Conservation (phyloP, 176 grass and related monocot genomes). For the Bothriochloa decipiens region DNA sequence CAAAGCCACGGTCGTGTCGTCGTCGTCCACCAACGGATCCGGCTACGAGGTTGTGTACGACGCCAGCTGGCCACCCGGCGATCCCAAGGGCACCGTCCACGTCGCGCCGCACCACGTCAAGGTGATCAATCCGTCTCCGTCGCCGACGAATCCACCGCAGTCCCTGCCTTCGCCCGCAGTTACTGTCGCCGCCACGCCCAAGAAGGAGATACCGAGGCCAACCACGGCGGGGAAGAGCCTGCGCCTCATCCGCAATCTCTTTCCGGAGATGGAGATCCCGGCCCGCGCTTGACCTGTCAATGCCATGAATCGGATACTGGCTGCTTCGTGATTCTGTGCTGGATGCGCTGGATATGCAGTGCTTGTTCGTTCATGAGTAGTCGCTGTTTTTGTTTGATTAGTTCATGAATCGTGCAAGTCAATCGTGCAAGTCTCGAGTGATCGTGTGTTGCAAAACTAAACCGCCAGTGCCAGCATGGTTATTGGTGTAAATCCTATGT, state of each 20-base stretch:
- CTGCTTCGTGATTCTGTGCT: no score
- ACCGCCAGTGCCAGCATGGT: no score
- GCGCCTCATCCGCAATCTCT: neutral
- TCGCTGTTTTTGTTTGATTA: neutral
- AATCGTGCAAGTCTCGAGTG: neutral
- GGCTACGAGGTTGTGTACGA: constrained; percentile 21
- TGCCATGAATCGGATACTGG: neutral
- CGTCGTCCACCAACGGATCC: neutral
- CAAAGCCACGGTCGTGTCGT: neutral
- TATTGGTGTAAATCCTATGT: no score
- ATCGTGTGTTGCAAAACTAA: no score
- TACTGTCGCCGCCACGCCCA: no score
- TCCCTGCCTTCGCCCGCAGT: neutral
- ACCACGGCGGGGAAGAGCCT: constrained; percentile 16
- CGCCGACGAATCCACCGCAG: neutral
- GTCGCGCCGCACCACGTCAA: neutral
- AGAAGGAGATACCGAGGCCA: neutral
- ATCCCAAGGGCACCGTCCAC: neutral
- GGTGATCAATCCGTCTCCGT: neutral
- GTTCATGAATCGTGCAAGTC: neutral
- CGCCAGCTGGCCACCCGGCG: neutral
- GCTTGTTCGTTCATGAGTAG: no score
- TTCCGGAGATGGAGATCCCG: neutral
- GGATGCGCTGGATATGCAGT: no score
- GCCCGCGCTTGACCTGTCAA: no score